Evolutionary conservation across 1,284 basidiomycete species (phyloP).

Genomic region (Ganoderma lingzhi): DNA sequence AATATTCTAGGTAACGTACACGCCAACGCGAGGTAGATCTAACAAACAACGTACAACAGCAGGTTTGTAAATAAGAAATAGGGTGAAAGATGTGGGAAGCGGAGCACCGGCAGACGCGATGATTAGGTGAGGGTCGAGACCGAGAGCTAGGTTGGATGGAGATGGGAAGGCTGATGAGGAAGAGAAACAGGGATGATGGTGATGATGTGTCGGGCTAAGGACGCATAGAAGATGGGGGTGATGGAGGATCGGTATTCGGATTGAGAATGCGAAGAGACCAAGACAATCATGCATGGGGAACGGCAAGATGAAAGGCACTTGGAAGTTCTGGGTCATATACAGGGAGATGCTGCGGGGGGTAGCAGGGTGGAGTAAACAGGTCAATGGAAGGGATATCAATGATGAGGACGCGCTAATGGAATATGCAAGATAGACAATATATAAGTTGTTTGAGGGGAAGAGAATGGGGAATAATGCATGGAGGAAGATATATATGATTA

Average conservation of each 20-base stretch:
- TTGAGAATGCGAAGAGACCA: neutral
- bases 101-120: neutral
- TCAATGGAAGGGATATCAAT: neutral
- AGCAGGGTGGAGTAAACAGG: neutral
- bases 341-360: neutral
- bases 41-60: slow-evolving; percentile 6
- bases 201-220: neutral
- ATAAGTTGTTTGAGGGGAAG: neutral
- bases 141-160: neutral
- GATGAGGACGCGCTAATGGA: neutral
- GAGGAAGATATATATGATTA: neutral
- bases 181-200: slow-evolving; percentile 1
- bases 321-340: neutral
- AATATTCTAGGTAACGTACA: slow-evolving; percentile 1
- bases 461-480: neutral
- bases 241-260: neutral
- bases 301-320: neutral
- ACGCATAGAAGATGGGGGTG: neutral
- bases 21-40: neutral
- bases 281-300: slow-evolving; percentile 1
- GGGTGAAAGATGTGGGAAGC: neutral
- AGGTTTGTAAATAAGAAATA: neutral
- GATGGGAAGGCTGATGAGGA: neutral
- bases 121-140: neutral
- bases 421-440: slow-evolving; percentile 1